Conservation (phyloP, 768 basidiomycete genomes). For the Rhodotorula graminis region DNA sequence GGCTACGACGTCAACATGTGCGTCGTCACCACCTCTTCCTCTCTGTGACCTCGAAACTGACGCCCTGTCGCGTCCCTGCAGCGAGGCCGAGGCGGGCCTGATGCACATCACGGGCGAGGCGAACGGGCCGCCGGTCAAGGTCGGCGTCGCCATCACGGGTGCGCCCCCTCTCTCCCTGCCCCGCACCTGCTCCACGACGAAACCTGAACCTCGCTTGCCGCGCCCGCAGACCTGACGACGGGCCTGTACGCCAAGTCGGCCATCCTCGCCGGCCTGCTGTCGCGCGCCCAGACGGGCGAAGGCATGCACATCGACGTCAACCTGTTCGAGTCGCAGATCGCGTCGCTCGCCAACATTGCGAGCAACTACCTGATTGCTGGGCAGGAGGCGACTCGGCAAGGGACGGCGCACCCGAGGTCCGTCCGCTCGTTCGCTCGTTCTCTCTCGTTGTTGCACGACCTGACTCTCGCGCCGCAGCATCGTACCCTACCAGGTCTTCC, state of each 20-base stretch:
- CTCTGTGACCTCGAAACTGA: too few species aligned
- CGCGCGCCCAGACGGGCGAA: slow-evolving; percentile 73
- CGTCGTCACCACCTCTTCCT: background rate
- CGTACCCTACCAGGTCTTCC: slow-evolving; percentile 57
- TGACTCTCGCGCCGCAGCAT: slow-evolving; percentile 47
- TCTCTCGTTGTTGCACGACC: background rate
- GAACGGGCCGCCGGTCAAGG: slow-evolving; percentile 79
- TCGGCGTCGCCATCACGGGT: slow-evolving; percentile 90
- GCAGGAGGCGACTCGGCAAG: slow-evolving; percentile 73
- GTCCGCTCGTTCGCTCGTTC: slow-evolving; percentile 41
- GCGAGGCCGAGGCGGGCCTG: slow-evolving; percentile 83
- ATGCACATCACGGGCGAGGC: slow-evolving; percentile 67
- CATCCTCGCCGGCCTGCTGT: slow-evolving; percentile 81
- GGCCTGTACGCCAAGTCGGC: slow-evolving; percentile 82
- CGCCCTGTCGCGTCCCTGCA: slow-evolving; percentile 45
- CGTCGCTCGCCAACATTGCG: slow-evolving; percentile 84
- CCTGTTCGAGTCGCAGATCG: slow-evolving; percentile 84
- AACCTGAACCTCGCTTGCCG: too few species aligned
- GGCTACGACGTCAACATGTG: slow-evolving; percentile 50
- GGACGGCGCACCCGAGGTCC: slow-evolving; percentile 77
- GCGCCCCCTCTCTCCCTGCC: slow-evolving; percentile 52
- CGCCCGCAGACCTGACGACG: slow-evolving; percentile 34
- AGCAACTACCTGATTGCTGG: slow-evolving; percentile 87
- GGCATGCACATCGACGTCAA: slow-evolving; percentile 91
- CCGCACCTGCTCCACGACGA: too few species aligned